phyloP scores from a whole-genome alignment of 306 rosid genomes.

The Pterocarpus macrocarpus region DNA sequence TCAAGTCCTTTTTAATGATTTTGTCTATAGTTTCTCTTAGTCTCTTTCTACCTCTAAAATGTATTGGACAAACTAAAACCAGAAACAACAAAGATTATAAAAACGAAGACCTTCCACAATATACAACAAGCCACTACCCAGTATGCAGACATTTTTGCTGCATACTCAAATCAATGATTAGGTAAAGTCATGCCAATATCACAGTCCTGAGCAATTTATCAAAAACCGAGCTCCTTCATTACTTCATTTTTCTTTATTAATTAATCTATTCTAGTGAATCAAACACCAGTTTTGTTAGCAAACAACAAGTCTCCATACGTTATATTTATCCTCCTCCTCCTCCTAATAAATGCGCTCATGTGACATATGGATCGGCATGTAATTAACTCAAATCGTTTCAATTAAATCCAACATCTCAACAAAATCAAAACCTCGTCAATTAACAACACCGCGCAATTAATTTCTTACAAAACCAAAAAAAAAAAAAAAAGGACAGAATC shows the following conservation, averaged over 20 bases:
- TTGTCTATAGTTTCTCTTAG: neutral
- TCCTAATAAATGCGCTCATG: constrained; percentile 11
- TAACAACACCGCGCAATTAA: neutral
- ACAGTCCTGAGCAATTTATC: neutral
- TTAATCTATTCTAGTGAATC: neutral
- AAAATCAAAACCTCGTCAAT: neutral
- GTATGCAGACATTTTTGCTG: neutral
- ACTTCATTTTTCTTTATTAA: neutral
- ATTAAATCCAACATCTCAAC: neutral
- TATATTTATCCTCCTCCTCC: neutral
- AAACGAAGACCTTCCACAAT: neutral
- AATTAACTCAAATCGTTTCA: neutral
- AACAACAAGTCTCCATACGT: neutral
- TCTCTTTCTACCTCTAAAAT: neutral
- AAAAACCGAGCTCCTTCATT: neutral
- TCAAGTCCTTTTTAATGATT: neutral
- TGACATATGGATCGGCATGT: constrained; percentile 1
- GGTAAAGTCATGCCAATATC: neutral
- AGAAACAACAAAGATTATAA: neutral
- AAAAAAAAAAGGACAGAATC: neutral
- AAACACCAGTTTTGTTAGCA: constrained; percentile 4
- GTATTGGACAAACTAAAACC: neutral
- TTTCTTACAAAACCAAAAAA: neutral
- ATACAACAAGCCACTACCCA: neutral
- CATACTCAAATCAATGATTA: neutral